Conservation (phyloP, 768 basidiomycete species). For the Kwoniella dendrophila region DNA sequence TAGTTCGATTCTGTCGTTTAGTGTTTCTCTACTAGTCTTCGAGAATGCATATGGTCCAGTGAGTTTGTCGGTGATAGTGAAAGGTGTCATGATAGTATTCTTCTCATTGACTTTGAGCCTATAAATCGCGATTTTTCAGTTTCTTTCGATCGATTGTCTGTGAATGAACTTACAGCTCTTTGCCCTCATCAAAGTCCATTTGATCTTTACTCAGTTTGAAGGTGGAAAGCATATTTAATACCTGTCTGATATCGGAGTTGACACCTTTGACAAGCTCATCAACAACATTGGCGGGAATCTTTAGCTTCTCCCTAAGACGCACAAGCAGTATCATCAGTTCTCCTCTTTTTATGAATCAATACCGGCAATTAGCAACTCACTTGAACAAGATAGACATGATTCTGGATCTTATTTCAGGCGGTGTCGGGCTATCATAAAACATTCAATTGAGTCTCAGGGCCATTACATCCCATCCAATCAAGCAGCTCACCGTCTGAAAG, state of each 20-base stretch:
- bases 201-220: conserved; percentile 78
- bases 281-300: conserved; percentile 83
- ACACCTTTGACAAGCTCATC: conserved; percentile 87
- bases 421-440: conserved; percentile 67
- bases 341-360: not conserved
- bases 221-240: conserved; percentile 96
- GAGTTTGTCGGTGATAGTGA: conserved; percentile 84
- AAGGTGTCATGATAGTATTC: conserved; percentile 84
- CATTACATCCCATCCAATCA: not conserved
- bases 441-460: conserved; percentile 24
- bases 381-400: conserved; percentile 87
- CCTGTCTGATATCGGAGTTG: conserved; percentile 91
- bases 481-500: conserved; percentile 71
- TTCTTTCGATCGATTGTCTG: not conserved
- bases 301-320: conserved; percentile 77
- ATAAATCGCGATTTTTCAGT: not conserved
- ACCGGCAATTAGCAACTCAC: conserved; percentile 59
- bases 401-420: conserved; percentile 74
- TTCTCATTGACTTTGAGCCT: conserved; percentile 83
- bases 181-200: conserved; percentile 91
- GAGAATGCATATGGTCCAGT: conserved; percentile 91
- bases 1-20: conserved; percentile 89
- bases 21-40: conserved; percentile 72
- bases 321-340: not conserved
- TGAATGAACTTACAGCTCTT: conserved; percentile 69